These are phyloP conservation scores for Trametopsis cervina DNA, from an alignment of 768 basidiomycete species.

Conservation along the genomic window DNA sequence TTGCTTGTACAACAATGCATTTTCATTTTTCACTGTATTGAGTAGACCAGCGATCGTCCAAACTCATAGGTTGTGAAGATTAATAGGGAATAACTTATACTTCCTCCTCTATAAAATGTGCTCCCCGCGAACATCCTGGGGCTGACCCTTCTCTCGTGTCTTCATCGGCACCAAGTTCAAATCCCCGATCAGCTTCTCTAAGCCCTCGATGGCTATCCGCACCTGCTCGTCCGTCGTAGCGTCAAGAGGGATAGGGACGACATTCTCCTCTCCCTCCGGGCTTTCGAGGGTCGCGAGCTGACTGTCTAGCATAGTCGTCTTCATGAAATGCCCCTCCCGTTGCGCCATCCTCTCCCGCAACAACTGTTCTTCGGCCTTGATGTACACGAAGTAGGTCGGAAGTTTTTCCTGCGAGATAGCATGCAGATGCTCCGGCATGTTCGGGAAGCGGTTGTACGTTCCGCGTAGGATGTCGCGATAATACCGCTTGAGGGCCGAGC, in stretches of 20 bases:
- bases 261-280: conserved; percentile 60
- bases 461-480: conserved; percentile 85
- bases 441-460: conserved; percentile 13
- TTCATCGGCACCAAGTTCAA: not conserved
- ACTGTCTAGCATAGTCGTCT: conserved; percentile 72
- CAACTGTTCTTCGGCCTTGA: conserved; percentile 50
- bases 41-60: not conserved
- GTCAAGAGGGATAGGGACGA: conserved; percentile 54
- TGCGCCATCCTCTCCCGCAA: conserved; percentile 57
- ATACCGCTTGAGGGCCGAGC: conserved; percentile 73
- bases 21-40: not conserved
- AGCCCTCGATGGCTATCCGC: conserved; percentile 32
- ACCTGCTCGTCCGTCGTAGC: conserved; percentile 54
- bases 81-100: conserved; percentile 2
- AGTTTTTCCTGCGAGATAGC: conserved; percentile 24
- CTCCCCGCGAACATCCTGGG: not conserved
- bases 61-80: not conserved
- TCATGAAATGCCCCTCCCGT: conserved; percentile 78
- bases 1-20: not conserved
- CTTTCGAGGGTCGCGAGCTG: conserved; percentile 68
- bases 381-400: conserved; percentile 76
- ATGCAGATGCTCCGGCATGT: conserved; percentile 19
- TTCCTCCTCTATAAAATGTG: not conserved
- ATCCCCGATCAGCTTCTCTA: conserved; percentile 24
- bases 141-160: not conserved